Conservation (phyloP, 192 early-diverging fungal species). For the Helicostylum pulchrum region DNA sequence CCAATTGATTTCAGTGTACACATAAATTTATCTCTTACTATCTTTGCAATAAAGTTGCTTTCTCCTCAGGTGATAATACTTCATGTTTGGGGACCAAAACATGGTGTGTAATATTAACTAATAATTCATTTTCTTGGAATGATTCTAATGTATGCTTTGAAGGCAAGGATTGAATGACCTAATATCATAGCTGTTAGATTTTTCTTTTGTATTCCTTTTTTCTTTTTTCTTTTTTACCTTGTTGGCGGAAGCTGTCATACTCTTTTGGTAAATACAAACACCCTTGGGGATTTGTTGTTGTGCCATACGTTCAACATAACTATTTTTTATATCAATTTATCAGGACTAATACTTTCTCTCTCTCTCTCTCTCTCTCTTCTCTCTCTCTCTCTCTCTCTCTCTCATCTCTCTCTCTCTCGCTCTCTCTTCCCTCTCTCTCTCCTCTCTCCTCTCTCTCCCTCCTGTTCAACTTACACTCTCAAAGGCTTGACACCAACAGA, state of each 20-base stretch:
- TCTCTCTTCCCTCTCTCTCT: no score
- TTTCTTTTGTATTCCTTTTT: no score
- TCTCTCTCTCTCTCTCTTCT: no score
- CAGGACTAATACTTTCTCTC: no score
- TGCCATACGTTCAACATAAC: constrained; percentile 76
- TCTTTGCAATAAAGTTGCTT: constrained; percentile 81
- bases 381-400: no score
- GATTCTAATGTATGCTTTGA: constrained; percentile 75
- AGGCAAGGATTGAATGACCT: constrained; percentile 66
- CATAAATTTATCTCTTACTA: constrained; percentile 63
- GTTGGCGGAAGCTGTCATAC: constrained; percentile 79
- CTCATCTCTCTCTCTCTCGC: no score
- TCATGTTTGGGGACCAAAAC: constrained; percentile 93
- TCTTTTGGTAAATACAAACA: constrained; percentile 85
- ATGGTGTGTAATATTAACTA: constrained; percentile 98
- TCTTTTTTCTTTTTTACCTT: constrained; percentile 52
- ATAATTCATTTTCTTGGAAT: constrained; percentile 87
- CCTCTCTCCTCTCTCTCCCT: no score
- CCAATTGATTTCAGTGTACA: background rate
- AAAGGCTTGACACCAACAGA: constrained; percentile 89
- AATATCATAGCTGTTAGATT: background rate
- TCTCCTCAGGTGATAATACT: constrained; percentile 82
- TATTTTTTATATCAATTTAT: constrained; percentile 13
- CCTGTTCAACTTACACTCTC: constrained; percentile 64
- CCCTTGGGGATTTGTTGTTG: constrained; percentile 76